Evolutionary conservation across 2,329 filamentous ascomycete genomes (phyloP).

Genomic region (Alternaria angustiovoidea): DNA sequence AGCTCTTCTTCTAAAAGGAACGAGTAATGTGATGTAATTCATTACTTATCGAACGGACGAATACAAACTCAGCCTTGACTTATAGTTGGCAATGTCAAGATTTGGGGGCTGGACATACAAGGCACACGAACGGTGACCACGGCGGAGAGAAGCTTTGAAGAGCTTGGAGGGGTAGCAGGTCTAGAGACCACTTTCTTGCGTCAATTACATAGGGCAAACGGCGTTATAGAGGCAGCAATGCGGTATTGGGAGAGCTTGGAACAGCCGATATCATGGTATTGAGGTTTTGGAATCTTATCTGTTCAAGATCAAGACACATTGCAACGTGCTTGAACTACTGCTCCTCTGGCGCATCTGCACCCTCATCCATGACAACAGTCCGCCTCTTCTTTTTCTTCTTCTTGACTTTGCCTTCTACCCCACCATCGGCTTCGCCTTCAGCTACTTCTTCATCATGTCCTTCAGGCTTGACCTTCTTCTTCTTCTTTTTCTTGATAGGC

Average conservation of each 20-base stretch:
- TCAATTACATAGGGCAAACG: conserved; percentile 8
- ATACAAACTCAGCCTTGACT: not conserved
- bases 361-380: conserved; percentile 45
- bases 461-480: conserved; percentile 51
- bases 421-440: conserved; percentile 29
- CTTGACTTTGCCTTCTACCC: conserved; percentile 46
- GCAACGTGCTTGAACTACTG: conserved; percentile 5
- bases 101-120: not conserved
- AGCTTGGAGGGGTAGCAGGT: not conserved
- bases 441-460: conserved; percentile 23
- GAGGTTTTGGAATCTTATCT: conserved; percentile 4
- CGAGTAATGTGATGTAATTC: not conserved
- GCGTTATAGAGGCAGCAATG: conserved; percentile 7
- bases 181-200: conserved; percentile 2
- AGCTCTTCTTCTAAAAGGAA: conserved; percentile 53
- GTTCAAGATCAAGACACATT: not conserved
- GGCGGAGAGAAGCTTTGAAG: not conserved
- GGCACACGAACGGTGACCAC: not conserved
- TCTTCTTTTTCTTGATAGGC: conserved; percentile 51
- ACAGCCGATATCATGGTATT: conserved; percentile 4
- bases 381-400: conserved; percentile 56
- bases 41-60: not conserved
- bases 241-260: not conserved
- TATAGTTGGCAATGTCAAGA: not conserved
- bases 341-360: conserved; percentile 17